Evolutionary conservation across 371 early-diverging fungal genomes (phyloP), one percentile per base, ranked within the genome.

Genomic region (Circinella minor): DNA sequence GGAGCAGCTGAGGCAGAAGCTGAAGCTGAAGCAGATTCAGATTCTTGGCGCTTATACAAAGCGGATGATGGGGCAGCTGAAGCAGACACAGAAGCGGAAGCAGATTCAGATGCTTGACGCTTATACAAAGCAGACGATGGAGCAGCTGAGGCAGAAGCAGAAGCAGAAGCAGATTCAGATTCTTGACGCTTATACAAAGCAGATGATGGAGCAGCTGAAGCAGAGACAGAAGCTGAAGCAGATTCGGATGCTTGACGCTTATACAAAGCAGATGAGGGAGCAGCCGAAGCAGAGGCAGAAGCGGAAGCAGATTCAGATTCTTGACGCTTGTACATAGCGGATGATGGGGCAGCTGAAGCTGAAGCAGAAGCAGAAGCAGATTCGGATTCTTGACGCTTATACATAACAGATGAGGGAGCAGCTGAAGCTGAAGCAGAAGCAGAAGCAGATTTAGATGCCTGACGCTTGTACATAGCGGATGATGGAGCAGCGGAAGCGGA

Each of bases 181-280:
- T 0, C 27, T 27, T 27, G 27, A 27, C 27, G 27, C 27, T 27
- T 27, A 27, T 27, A 27, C 27, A 27, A 51, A 15, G 51, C 51
- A 3, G 47, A 27, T 27, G 27, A 27, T 27, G 27, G 27, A 27
- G 64, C 47, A 47, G 47, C 47, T 11, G 47, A 47, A 3, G 15
- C 9, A 9, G 64, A 15, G 15, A 34, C 64, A 47, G 51, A 43
- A 4, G 48, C 43, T 1, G 64, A 27, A 11, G 64, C 9, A 5
- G 64, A 27, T 49, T 18, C 27, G 2, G 27, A 27, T 27, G 27
- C 64, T 20, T 43, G 47, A 49, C 64, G 64, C 64, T 64, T 64
- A 15, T 61, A 48, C 20, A 37, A 17, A 51, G 20, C 39, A 1
- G 65, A 48, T 36, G 65, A 17, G 0, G 63, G 27, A 48, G 63